phyloP scores from a whole-genome alignment of 2,329 filamentous ascomycete species.

The Fusarium poae region DNA sequence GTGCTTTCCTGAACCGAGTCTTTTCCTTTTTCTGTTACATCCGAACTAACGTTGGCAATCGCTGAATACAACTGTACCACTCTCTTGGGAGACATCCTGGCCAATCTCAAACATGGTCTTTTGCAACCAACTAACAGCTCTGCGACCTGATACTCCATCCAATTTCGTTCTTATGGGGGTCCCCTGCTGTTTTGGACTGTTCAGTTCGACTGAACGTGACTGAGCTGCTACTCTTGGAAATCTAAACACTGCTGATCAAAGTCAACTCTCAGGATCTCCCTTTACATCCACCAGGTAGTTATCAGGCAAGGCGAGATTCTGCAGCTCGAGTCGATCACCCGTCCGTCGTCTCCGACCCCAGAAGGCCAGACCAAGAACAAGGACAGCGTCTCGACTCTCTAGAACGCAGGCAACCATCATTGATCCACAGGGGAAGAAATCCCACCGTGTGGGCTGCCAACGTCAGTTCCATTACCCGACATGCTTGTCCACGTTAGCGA shows the following conservation, averaged over 20 bases:
- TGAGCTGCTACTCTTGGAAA: conserved; percentile 23
- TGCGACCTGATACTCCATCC: conserved; percentile 14
- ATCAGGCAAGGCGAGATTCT: conserved; percentile 29
- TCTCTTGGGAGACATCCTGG: conserved; percentile 25
- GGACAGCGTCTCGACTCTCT: not conserved
- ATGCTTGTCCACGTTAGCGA: conserved; percentile 41
- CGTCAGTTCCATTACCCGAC: conserved; percentile 39
- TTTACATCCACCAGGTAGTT: conserved; percentile 28
- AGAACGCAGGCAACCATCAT: conserved; percentile 5
- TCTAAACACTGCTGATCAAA: conserved; percentile 18
- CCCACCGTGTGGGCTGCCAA: conserved; percentile 37
- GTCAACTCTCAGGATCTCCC: conserved; percentile 35
- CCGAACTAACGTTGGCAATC: not conserved
- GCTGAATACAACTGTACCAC: conserved; percentile 14
- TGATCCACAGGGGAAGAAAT: conserved; percentile 8
- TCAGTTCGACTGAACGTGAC: conserved; percentile 9
- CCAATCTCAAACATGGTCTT: conserved; percentile 12
- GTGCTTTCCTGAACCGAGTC: conserved; percentile 27
- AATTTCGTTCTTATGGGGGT: conserved; percentile 8
- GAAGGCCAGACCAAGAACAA: not conserved
- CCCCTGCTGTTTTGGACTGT: conserved; percentile 12
- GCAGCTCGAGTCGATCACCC: conserved; percentile 42
- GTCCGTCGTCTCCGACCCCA: conserved; percentile 37
- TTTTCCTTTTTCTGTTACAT: conserved; percentile 12
- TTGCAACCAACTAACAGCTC: conserved; percentile 15